phyloP scores from a whole-genome alignment of 208 protist genomes.

The Porcisia deanei region DNA sequence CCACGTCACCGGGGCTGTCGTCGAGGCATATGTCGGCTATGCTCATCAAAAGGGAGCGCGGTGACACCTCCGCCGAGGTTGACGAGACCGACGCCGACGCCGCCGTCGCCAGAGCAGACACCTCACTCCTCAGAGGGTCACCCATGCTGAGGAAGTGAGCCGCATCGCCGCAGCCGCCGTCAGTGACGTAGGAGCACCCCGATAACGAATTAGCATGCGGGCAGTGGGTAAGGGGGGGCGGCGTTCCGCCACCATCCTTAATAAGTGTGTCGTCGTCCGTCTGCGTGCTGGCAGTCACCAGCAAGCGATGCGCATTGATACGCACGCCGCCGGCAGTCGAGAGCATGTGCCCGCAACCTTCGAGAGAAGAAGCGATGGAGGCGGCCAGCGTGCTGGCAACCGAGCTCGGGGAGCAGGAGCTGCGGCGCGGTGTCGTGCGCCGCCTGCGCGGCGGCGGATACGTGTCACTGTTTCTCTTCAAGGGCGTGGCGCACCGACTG shows the following conservation, averaged over 20 bases:
- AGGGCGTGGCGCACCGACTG: constrained; percentile 32
- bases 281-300: constrained; percentile 28
- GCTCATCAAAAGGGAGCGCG: constrained; percentile 17
- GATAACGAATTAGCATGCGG: not conserved
- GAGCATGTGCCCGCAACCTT: constrained; percentile 10
- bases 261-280: constrained; percentile 5
- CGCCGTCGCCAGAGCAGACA: not conserved
- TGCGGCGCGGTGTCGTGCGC: constrained; percentile 40
- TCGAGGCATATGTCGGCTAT: constrained; percentile 2
- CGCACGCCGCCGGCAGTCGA: constrained; percentile 7
- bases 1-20: not conserved
- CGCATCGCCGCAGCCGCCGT: not conserved
- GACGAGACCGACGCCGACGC: constrained; percentile 23
- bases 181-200: not conserved
- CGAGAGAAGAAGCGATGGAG: constrained; percentile 30
- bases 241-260: constrained; percentile 1
- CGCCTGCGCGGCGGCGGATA: constrained; percentile 30
- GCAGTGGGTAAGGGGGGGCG: not conserved
- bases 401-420: constrained; percentile 37
- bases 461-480: constrained; percentile 12
- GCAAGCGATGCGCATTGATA: constrained; percentile 11
- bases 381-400: constrained; percentile 42
- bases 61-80: constrained; percentile 28
- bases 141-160: not conserved
- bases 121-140: not conserved